Base-by-base conservation (phyloP, 192 early-diverging fungal species). In the Phycomyces nitens region DNA sequence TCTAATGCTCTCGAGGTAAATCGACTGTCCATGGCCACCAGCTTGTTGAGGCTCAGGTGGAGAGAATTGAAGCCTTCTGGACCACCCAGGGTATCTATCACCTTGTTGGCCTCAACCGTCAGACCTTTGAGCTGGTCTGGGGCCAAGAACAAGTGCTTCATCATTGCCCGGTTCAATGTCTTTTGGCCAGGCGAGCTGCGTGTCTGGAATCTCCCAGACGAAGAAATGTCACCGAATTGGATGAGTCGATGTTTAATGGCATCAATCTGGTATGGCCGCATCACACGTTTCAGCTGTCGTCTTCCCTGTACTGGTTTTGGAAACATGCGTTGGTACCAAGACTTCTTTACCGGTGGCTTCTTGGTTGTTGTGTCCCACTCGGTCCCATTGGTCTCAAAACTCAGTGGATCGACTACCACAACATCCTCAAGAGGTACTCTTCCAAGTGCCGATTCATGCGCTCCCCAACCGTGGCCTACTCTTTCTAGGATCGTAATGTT, bases 181-280 rank as follows among this genome's bases (percentile, higher is more conserved):
- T n/a, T 56, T 18, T 68, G 66, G 14, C 18, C 14, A 21, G 27
- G 23, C 15, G 53, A 40, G 16, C 24, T 1, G 22, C 38, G 27
- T 29, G 56, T 53, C 53, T 61, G 58, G 49, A 66, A 54, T 58
- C 70, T 53, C 23, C 43, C 41, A 15, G 58, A 44, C 2, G 58
- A 66, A 5, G 52, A 61, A 24, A 72, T 49, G 2, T 64, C 53
- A 22, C 70, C 70, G 42, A 72, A 66, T 22, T 72, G 60, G 11
- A 72, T 41, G 22, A 59, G 49, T 15, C 49, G 63, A 42, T 60
- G 24, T n/a, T 54, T 42, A 39, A 60, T 61, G 0, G 27, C 11
- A 9, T 20, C 29, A 21, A 68, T 21, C 10, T 68, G 26, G 16
- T 60, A 9, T 3, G 59, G 21, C 11, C 15, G 53, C 52, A 54